These are phyloP conservation scores for Coprinellus micaceus DNA, from an alignment of 768 basidiomycete species.

Conservation along the genomic window DNA sequence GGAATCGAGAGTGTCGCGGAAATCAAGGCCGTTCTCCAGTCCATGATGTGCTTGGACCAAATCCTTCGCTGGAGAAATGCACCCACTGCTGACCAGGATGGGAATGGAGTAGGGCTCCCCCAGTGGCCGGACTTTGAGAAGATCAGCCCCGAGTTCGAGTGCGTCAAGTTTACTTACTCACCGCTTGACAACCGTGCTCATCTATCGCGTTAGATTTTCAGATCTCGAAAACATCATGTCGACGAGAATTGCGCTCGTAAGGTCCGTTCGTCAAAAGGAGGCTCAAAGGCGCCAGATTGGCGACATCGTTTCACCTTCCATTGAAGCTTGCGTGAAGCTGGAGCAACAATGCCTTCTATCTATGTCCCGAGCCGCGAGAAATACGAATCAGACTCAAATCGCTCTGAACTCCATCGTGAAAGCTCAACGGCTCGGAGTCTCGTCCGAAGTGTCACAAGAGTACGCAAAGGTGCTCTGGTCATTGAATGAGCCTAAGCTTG, in stretches of 20 bases:
- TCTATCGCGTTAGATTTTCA: slow-evolving; percentile 51
- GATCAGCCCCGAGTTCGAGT: slow-evolving; percentile 65
- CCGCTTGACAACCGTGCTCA: neutral
- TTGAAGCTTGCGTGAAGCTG: slow-evolving; percentile 45
- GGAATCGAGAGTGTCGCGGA: slow-evolving; percentile 80
- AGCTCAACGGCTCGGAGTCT: slow-evolving; percentile 61
- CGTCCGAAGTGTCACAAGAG: slow-evolving; percentile 64
- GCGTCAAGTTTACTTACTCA: slow-evolving; percentile 25
- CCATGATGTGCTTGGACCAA: slow-evolving; percentile 81
- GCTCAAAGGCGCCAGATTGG: slow-evolving; percentile 70
- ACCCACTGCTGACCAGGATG: slow-evolving; percentile 30
- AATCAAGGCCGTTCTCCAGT: slow-evolving; percentile 63
- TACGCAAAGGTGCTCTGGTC: slow-evolving; percentile 89
- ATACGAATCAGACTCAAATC: slow-evolving; percentile 66
- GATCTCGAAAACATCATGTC: slow-evolving; percentile 76
- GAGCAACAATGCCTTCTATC: slow-evolving; percentile 70
- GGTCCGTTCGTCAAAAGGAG: slow-evolving; percentile 65
- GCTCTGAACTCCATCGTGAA: slow-evolving; percentile 82
- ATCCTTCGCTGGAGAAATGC: slow-evolving; percentile 57
- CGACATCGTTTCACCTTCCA: slow-evolving; percentile 53
- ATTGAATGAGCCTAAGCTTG: slow-evolving; percentile 79
- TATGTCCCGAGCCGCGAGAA: slow-evolving; percentile 69
- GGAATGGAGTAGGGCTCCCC: slow-evolving; percentile 21
- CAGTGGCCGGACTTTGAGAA: slow-evolving; percentile 43
- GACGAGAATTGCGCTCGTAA: slow-evolving; percentile 78